Conservation (phyloP, 2,329 filamentous ascomycete species). For the Lachnellula occidentalis region DNA sequence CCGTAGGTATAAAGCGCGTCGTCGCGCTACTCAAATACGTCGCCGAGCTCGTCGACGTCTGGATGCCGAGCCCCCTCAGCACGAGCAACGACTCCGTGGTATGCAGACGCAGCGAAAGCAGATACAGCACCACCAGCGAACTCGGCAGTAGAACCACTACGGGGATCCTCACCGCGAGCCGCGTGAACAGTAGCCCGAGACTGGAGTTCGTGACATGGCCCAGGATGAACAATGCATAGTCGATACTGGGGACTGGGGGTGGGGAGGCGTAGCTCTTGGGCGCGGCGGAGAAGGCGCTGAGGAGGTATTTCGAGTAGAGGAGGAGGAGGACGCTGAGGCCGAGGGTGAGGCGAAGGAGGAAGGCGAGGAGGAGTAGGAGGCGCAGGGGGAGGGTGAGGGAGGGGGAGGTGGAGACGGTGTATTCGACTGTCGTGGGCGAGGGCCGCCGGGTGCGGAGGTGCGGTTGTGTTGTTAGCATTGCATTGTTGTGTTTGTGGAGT, state of each 20-base stretch:
- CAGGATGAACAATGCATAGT: constrained; percentile 27
- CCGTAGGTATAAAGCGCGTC: constrained; percentile 82
- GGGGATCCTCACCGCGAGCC: constrained; percentile 34
- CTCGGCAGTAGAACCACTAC: constrained; percentile 37
- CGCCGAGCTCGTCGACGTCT: constrained; percentile 68
- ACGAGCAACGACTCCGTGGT: constrained; percentile 81
- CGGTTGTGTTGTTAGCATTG: constrained; percentile 57
- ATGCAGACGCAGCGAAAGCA: constrained; percentile 43
- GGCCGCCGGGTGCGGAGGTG: constrained; percentile 60
- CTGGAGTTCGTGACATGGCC: constrained; percentile 25
- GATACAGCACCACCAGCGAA: constrained; percentile 37
- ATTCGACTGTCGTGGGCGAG: constrained; percentile 85
- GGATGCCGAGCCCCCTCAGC: constrained; percentile 81
- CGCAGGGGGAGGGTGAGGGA: constrained; percentile 43
- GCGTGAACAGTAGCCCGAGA: constrained; percentile 31
- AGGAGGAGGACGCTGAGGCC: constrained; percentile 40
- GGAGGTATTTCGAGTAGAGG: constrained; percentile 44
- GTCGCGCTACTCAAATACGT: constrained; percentile 59
- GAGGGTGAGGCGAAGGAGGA: constrained; percentile 38
- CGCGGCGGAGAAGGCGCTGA: constrained; percentile 6
- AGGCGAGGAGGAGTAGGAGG: constrained; percentile 39
- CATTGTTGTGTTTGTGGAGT: constrained; percentile 6
- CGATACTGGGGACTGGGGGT: constrained; percentile 11
- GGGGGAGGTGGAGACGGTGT: constrained; percentile 80
- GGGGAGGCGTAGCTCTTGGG: constrained; percentile 1